phyloP scores from a whole-genome alignment of 2,329 filamentous ascomycete genomes.

The Pyrenophora teres region DNA sequence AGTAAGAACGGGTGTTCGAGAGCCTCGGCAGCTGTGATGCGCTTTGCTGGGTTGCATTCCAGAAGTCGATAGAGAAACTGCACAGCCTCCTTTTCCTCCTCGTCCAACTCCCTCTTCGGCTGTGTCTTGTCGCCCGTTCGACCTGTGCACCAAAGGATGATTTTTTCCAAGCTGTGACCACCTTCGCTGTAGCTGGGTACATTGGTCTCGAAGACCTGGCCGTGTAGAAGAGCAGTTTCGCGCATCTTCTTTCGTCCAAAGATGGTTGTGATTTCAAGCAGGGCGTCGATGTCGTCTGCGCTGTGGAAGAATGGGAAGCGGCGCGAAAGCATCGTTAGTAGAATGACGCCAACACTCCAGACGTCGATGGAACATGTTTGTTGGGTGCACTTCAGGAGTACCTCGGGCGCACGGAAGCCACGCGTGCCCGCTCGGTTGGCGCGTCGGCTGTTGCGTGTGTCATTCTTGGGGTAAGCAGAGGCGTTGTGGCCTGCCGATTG shows the following conservation, averaged over 20 bases:
- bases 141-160: conserved; percentile 92
- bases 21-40: conserved; percentile 77
- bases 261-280: conserved; percentile 96
- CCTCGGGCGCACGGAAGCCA: conserved; percentile 94
- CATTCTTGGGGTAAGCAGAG: conserved; percentile 82
- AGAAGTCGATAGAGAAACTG: conserved; percentile 73
- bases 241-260: conserved; percentile 88
- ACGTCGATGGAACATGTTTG: conserved; percentile 93
- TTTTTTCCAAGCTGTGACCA: conserved; percentile 88
- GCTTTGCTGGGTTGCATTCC: conserved; percentile 73
- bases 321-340: conserved; percentile 89
- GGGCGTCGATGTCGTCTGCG: conserved; percentile 94
- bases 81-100: conserved; percentile 74
- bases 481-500: conserved; percentile 46
- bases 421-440: conserved; percentile 94
- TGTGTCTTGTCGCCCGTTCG: conserved; percentile 63
- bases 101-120: conserved; percentile 58
- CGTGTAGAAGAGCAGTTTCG: conserved; percentile 78
- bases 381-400: conserved; percentile 94
- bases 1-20: conserved; percentile 71
- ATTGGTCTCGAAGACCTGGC: conserved; percentile 88
- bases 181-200: conserved; percentile 86
- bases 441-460: conserved; percentile 82
- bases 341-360: conserved; percentile 96
- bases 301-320: conserved; percentile 99